A percentile compares a stretch with the other conserved stretches of the same genome.
Conservation (phyloP, 1,139 yeast species). For the Geotrichum cucujoidarum region DNA sequence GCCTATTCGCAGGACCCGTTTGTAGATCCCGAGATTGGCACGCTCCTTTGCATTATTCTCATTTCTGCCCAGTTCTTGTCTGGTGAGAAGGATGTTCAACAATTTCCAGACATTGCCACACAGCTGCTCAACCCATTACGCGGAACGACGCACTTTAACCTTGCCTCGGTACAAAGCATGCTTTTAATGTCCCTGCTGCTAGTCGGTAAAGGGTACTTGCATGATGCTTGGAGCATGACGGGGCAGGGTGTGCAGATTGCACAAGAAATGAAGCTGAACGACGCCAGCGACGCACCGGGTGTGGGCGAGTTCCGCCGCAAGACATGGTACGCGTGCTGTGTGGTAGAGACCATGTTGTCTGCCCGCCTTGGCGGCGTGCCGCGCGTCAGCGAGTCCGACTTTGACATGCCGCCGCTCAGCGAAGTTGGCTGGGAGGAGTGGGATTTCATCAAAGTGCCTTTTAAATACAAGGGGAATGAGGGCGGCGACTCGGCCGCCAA, state of each 20-base stretch:
- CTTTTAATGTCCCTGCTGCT: conserved; percentile 18
- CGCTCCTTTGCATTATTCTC: conserved; percentile 11
- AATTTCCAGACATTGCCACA: background rate
- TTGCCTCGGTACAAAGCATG: conserved; percentile 12
- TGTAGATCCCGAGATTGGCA: conserved; percentile 12
- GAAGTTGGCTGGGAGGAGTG: conserved; percentile 24
- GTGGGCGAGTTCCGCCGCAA: conserved; percentile 17
- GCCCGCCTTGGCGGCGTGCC: conserved; percentile 23
- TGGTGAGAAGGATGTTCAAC: background rate
- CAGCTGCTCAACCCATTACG: background rate
- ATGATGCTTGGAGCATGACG: conserved; percentile 21
- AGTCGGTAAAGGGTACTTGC: conserved; percentile 20
- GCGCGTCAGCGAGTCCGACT: conserved; percentile 20
- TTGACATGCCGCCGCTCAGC: conserved; percentile 18
- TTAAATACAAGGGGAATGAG: conserved; percentile 2
- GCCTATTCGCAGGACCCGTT: conserved; percentile 18
- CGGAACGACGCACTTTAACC: background rate
- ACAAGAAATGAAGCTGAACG: conserved; percentile 19
- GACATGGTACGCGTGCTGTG: conserved; percentile 26
- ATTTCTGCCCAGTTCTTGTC: background rate
- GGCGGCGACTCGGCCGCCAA: conserved; percentile 3
- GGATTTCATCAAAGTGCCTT: conserved; percentile 14
- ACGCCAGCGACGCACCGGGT: background rate
- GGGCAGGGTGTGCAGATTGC: conserved; percentile 23
- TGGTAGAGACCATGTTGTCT: conserved; percentile 24